A percentile compares a stretch with the other conserved stretches of the same genome.
Evolutionary conservation across 306 rosid species (phyloP).

Genomic region (Sechiopsis laciniata): DNA sequence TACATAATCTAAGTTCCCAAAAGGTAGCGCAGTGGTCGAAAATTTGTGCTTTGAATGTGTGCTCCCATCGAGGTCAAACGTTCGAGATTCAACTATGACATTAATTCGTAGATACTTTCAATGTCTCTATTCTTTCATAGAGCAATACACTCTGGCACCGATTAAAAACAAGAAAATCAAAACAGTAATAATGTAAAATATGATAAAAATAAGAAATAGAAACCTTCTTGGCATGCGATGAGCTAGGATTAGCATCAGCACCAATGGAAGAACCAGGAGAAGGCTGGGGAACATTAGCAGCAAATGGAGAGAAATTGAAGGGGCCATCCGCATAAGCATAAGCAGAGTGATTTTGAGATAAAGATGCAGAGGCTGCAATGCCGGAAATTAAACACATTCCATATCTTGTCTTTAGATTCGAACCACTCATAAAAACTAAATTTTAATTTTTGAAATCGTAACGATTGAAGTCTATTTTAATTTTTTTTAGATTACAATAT

Average conservation of each 20-base stretch:
- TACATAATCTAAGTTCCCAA: too few relatives aligned
- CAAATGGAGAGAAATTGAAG: slow-evolving; percentile 16
- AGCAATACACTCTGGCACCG: too few relatives aligned
- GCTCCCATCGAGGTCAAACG: too few relatives aligned
- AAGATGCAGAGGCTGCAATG: slow-evolving; percentile 24
- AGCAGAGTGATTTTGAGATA: slow-evolving; percentile 10
- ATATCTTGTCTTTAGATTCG: slow-evolving; percentile 11
- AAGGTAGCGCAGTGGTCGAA: too few relatives aligned
- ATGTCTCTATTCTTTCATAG: too few relatives aligned
- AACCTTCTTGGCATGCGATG: slow-evolving; percentile 71
- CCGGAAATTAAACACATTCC: slow-evolving; percentile 22
- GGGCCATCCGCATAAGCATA: slow-evolving; percentile 27
- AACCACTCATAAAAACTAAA: too few relatives aligned
- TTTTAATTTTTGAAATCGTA: too few relatives aligned
- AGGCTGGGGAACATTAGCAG: slow-evolving; percentile 19
- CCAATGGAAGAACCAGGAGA: slow-evolving; percentile 1
- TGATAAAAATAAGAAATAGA: neutral
- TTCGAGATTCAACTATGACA: too few relatives aligned
- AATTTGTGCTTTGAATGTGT: too few relatives aligned
- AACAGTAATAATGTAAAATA: neutral
- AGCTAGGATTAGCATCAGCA: slow-evolving; percentile 24
- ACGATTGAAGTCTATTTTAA: too few relatives aligned
- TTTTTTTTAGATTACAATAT: too few relatives aligned
- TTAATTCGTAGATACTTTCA: too few relatives aligned
- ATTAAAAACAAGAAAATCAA: slow-evolving; percentile 4